These are phyloP conservation scores for Penicillium vulpinum DNA, from an alignment of 2,329 filamentous ascomycete genomes.

Conservation along the genomic window DNA sequence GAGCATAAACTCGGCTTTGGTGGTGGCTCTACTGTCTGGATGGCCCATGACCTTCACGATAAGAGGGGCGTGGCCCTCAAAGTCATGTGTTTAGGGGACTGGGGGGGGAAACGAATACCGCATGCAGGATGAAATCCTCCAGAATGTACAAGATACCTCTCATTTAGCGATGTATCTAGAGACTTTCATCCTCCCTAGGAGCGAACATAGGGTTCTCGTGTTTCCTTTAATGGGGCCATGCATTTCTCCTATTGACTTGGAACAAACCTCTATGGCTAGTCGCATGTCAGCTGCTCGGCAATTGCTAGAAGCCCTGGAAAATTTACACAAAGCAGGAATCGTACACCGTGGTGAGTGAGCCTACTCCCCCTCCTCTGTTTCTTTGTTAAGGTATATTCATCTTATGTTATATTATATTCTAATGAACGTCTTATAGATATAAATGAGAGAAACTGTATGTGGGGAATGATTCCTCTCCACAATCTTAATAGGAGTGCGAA, in stretches of 20 bases:
- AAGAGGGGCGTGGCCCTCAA: constrained; percentile 26
- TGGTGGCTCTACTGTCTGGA: constrained; percentile 27
- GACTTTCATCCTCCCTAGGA: constrained; percentile 20
- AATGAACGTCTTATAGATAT: not conserved
- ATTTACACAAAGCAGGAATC: not conserved
- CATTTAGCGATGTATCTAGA: constrained; percentile 19
- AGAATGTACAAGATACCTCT: constrained; percentile 17
- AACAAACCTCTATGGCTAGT: constrained; percentile 19
- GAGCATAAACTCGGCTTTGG: constrained; percentile 29
- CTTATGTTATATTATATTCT: not conserved
- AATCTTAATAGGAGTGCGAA: not conserved
- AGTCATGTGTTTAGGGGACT: constrained; percentile 19
- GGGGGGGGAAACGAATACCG: constrained; percentile 17
- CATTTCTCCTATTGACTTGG: constrained; percentile 6
- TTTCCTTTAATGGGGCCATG: constrained; percentile 23
- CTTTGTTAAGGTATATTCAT: no score
- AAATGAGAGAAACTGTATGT: not conserved
- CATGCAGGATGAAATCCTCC: constrained; percentile 23
- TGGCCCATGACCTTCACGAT: constrained; percentile 23
- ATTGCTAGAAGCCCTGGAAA: constrained; percentile 14
- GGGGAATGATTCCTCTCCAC: not conserved
- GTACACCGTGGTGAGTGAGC: not conserved
- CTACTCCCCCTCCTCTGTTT: no score
- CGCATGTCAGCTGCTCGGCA: constrained; percentile 32
- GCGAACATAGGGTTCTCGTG: constrained; percentile 22